phyloP scores from a whole-genome alignment of 2,329 filamentous ascomycete genomes.

The Daldinia sp. region DNA sequence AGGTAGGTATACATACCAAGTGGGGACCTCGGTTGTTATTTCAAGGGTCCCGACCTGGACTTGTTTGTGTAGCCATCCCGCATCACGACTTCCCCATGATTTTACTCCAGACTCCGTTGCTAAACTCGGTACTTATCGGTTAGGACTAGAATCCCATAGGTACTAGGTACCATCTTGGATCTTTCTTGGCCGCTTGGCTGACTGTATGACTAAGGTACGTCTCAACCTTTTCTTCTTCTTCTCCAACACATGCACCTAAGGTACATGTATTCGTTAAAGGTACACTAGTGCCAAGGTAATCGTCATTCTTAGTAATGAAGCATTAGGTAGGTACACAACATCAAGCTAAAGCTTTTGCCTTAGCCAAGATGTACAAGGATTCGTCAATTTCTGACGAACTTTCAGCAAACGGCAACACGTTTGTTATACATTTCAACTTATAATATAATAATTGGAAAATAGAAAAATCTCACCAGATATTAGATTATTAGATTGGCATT shows the following conservation, averaged over 20 bases:
- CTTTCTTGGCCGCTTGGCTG: not conserved
- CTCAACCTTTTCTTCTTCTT: not conserved
- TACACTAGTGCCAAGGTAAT: not conserved
- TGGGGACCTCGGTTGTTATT: slow-evolving; percentile 1
- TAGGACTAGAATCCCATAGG: no score
- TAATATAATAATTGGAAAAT: not conserved
- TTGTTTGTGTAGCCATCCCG: not conserved
- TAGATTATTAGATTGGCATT: not conserved
- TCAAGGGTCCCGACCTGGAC: not conserved
- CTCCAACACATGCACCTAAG: no score
- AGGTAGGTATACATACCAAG: no score
- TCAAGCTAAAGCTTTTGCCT: slow-evolving; percentile 2
- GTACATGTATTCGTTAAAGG: no score
- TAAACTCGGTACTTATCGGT: slow-evolving; percentile 5
- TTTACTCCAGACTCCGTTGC: slow-evolving; percentile 19
- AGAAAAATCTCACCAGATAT: not conserved
- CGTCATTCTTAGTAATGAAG: slow-evolving; percentile 6
- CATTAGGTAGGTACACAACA: not conserved
- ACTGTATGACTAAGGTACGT: slow-evolving; percentile 2
- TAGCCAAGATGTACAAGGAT: no score
- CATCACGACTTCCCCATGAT: slow-evolving; percentile 21
- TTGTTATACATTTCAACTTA: not conserved
- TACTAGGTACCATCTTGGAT: not conserved
- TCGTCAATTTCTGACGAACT: not conserved
- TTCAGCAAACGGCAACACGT: slow-evolving; percentile 2